Conservation (phyloP, 1,139 yeast genomes). For the Hyphopichia khmerensis region DNA sequence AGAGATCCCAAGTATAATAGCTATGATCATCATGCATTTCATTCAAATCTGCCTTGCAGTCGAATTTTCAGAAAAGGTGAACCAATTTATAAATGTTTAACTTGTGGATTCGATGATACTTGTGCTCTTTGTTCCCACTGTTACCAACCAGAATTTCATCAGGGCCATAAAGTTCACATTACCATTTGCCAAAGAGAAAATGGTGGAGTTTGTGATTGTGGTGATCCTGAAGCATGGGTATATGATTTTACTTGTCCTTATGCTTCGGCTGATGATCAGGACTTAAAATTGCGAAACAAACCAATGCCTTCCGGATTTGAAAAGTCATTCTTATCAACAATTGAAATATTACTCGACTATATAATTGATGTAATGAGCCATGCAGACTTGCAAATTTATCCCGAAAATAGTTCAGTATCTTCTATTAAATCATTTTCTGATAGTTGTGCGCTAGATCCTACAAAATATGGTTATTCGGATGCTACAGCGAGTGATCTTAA, state of each 20-base stretch:
- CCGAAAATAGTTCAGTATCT: conserved; percentile 19
- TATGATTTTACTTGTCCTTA: conserved; percentile 37
- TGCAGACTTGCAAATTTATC: conserved; percentile 38
- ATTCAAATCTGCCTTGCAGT: conserved; percentile 74
- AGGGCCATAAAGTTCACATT: conserved; percentile 73
- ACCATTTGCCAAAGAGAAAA: conserved; percentile 75
- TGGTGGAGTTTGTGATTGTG: conserved; percentile 82
- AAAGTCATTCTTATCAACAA: conserved; percentile 37
- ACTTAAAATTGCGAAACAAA: conserved; percentile 7
- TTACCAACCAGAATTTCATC: conserved; percentile 67
- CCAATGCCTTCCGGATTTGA: conserved; percentile 36
- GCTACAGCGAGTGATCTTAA: conserved; percentile 39
- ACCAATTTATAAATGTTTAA: conserved; percentile 78
- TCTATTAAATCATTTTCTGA: conserved; percentile 24
- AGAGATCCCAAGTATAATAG: conserved; percentile 21
- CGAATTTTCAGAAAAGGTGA: conserved; percentile 79
- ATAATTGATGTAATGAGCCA: conserved; percentile 67
- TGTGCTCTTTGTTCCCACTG: conserved; percentile 85
- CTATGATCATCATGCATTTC: conserved; percentile 47
- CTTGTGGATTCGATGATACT: conserved; percentile 84
- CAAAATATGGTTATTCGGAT: conserved; percentile 26
- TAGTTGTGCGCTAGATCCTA: conserved; percentile 31
- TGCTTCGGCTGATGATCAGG: conserved; percentile 15
- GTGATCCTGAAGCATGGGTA: conserved; percentile 63
- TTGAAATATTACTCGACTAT: conserved; percentile 66